Conservation (phyloP, 805 yeast species). For the Osmozyma mogii region DNA sequence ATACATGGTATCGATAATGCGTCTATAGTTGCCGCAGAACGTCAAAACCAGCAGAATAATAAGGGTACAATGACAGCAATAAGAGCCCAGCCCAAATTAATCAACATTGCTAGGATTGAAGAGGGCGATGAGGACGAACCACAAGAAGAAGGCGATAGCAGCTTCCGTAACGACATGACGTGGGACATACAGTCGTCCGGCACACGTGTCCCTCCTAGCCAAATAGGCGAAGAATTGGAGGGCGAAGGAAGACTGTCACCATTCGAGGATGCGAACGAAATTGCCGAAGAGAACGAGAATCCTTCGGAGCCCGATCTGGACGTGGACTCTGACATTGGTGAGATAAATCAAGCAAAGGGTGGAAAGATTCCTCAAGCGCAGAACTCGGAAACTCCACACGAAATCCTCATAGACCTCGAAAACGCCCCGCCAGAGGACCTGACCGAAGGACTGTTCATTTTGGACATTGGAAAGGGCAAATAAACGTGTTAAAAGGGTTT, state of each 20-base stretch:
- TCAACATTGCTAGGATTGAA: slow-evolving; percentile 44
- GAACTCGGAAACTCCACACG: no score
- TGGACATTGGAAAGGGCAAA: slow-evolving; percentile 5
- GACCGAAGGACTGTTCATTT: slow-evolving; percentile 9
- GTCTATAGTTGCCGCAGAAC: slow-evolving; percentile 34
- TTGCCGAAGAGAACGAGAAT: no score
- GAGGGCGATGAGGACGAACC: slow-evolving; percentile 32
- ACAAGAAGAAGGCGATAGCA: slow-evolving; percentile 16
- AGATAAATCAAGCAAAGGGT: slow-evolving; percentile 35
- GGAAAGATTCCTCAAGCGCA: slow-evolving; percentile 13
- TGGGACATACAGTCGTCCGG: no score
- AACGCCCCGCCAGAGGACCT: no score
- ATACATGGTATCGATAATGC: slow-evolving; percentile 39
- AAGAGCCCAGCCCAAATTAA: slow-evolving; percentile 64
- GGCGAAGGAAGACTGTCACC: no score
- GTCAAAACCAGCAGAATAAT: slow-evolving; percentile 2
- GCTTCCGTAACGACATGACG: no score
- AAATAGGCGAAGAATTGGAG: no score
- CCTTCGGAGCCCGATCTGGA: slow-evolving; percentile 23
- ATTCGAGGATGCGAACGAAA: no score
- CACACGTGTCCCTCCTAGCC: no score
- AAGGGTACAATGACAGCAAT: slow-evolving; percentile 61
- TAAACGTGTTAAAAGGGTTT: no score
- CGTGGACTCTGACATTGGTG: slow-evolving; percentile 40
- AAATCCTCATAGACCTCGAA: slow-evolving; percentile 12